phyloP scores from a whole-genome alignment of 768 basidiomycete genomes.

The Pulveroboletus frians region DNA sequence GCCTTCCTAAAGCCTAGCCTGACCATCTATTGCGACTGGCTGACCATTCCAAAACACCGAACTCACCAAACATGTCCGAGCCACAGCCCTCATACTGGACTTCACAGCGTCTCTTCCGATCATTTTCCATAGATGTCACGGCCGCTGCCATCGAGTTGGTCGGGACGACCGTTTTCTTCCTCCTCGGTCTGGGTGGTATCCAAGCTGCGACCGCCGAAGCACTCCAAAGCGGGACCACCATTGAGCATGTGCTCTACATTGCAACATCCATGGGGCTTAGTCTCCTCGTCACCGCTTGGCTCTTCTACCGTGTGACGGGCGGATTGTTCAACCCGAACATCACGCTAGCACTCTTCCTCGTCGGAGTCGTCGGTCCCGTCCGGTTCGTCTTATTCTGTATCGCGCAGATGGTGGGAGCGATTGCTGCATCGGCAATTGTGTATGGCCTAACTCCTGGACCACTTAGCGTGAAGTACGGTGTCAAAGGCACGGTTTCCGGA shows the following conservation, averaged over 20 bases:
- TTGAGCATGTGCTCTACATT: slow-evolving; percentile 50
- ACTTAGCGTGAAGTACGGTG: slow-evolving; percentile 46
- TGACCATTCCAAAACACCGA: neutral
- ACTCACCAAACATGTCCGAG: slow-evolving; percentile 8
- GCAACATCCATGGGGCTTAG: slow-evolving; percentile 57
- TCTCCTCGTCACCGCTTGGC: slow-evolving; percentile 59
- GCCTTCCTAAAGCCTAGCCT: neutral
- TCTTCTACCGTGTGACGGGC: slow-evolving; percentile 61
- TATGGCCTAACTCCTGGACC: slow-evolving; percentile 50
- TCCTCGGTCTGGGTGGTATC: slow-evolving; percentile 61
- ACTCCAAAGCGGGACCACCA: slow-evolving; percentile 26
- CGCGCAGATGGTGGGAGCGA: slow-evolving; percentile 58
- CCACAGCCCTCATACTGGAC: slow-evolving; percentile 17
- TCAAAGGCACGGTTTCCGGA: slow-evolving; percentile 15
- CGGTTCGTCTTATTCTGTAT: slow-evolving; percentile 56
- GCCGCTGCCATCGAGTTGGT: slow-evolving; percentile 56
- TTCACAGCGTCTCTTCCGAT: slow-evolving; percentile 24
- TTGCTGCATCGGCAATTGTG: slow-evolving; percentile 54
- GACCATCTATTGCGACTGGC: neutral
- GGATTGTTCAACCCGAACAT: slow-evolving; percentile 65
- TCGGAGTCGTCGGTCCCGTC: slow-evolving; percentile 49
- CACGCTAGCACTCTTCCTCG: slow-evolving; percentile 52
- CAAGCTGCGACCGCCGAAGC: slow-evolving; percentile 47
- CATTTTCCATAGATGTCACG: slow-evolving; percentile 36
- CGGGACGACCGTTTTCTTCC: slow-evolving; percentile 57